These are phyloP conservation scores for Chaetomium globosum DNA, from an alignment of 2,329 filamentous ascomycete species.

Conservation along the genomic window DNA sequence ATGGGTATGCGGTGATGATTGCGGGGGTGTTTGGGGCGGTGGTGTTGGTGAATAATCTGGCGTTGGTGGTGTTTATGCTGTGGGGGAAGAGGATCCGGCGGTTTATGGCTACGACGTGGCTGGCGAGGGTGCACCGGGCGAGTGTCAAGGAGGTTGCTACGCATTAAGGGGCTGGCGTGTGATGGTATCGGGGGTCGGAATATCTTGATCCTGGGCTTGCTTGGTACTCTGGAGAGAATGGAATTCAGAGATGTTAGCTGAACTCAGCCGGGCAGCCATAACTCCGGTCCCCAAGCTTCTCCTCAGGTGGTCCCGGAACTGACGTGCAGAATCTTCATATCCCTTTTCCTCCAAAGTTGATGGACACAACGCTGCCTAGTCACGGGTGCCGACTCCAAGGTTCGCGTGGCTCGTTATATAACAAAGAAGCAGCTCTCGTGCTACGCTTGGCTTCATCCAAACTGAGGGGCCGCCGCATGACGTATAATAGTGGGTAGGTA, in stretches of 20 bases:
- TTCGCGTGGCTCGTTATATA: not conserved
- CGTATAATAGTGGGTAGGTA: not conserved
- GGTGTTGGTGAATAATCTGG: conserved; percentile 50
- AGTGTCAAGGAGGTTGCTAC: conserved; percentile 31
- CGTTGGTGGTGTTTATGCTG: conserved; percentile 50
- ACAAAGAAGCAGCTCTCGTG: not conserved
- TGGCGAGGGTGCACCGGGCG: conserved; percentile 42
- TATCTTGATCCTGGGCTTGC: not conserved
- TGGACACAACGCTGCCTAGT: not conserved
- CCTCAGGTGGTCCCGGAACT: too few relatives aligned
- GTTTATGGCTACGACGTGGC: conserved; percentile 49
- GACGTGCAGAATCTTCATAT: not conserved
- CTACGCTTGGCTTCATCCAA: not conserved
- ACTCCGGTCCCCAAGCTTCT: not conserved
- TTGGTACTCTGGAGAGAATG: not conserved
- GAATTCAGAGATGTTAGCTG: not conserved
- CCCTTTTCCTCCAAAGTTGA: not conserved
- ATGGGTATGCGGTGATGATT: conserved; percentile 52
- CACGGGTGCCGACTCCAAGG: not conserved
- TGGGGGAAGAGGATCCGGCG: conserved; percentile 51
- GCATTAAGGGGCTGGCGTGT: conserved; percentile 17
- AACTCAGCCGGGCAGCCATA: not conserved
- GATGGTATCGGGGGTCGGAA: not conserved
- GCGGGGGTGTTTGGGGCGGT: conserved; percentile 51
- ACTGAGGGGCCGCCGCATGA: not conserved